These are phyloP conservation scores for Aaosphaeria pasadenensis DNA, from an alignment of 2,329 filamentous ascomycete genomes.

Conservation along the genomic window DNA sequence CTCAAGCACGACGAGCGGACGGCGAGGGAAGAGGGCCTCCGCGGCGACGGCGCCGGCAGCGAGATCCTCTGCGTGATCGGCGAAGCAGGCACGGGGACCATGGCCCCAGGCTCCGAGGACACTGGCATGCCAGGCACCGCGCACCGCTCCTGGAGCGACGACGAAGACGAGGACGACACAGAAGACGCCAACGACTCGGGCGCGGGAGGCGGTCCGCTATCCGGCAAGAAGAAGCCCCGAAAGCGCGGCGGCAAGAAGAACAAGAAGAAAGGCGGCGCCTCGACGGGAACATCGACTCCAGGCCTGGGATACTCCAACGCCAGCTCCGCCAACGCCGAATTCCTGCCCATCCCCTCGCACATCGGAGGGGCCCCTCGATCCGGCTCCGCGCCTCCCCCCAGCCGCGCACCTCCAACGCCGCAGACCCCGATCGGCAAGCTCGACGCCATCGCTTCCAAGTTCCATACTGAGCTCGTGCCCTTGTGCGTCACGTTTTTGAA, in stretches of 20 bases:
- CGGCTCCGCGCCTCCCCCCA: constrained; percentile 30
- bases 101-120: constrained; percentile 37
- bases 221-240: constrained; percentile 30
- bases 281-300: constrained; percentile 37
- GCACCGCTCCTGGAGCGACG: constrained; percentile 25
- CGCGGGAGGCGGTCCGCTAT: constrained; percentile 3
- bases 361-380: constrained; percentile 30
- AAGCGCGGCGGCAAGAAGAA: constrained; percentile 39
- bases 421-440: constrained; percentile 56
- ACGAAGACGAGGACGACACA: constrained; percentile 38
- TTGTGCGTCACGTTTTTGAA: constrained; percentile 60
- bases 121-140: constrained; percentile 31
- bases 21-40: constrained; percentile 58
- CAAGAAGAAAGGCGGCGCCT: constrained; percentile 45
- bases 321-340: constrained; percentile 32
- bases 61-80: constrained; percentile 60
- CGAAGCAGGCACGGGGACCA: constrained; percentile 45
- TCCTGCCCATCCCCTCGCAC: constrained; percentile 35
- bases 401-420: constrained; percentile 24
- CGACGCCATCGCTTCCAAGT: constrained; percentile 62
- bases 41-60: constrained; percentile 55
- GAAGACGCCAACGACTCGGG: constrained; percentile 24
- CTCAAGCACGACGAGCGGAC: constrained; percentile 62
- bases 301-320: constrained; percentile 33
- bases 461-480: constrained; percentile 63